Conservation (phyloP, 1,284 basidiomycete species). For the Coriolopsis trogii region DNA sequence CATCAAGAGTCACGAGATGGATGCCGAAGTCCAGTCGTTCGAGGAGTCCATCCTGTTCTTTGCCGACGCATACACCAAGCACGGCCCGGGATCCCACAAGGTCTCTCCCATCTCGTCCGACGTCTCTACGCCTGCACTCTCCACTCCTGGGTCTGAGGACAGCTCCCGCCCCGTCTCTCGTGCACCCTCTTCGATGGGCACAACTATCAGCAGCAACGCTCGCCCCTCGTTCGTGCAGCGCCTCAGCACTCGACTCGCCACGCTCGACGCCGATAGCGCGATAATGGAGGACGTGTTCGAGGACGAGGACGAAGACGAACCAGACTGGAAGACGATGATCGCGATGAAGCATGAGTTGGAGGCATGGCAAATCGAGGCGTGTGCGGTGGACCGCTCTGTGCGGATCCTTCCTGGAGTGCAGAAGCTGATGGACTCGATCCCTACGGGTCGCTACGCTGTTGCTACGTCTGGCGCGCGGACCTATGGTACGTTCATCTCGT, state of each 20-base stretch:
- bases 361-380: slow-evolving; percentile 63
- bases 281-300: slow-evolving; percentile 39
- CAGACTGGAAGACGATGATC: slow-evolving; percentile 28
- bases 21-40: slow-evolving; percentile 65
- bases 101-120: slow-evolving; percentile 30
- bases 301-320: slow-evolving; percentile 35
- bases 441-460: slow-evolving; percentile 69
- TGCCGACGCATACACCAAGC: slow-evolving; percentile 63
- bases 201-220: too few relatives aligned
- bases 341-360: slow-evolving; percentile 39
- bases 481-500: slow-evolving; percentile 47
- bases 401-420: slow-evolving; percentile 76
- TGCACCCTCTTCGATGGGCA: slow-evolving; percentile 33
- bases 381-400: slow-evolving; percentile 66
- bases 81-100: slow-evolving; percentile 41
- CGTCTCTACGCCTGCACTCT: slow-evolving; percentile 28
- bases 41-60: slow-evolving; percentile 73
- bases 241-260: slow-evolving; percentile 49
- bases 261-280: slow-evolving; percentile 37
- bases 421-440: slow-evolving; percentile 68
- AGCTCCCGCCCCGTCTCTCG: slow-evolving; percentile 40
- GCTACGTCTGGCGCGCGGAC: slow-evolving; percentile 79
- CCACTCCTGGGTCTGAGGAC: slow-evolving; percentile 44
- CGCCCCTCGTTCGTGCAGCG: slow-evolving; percentile 53
- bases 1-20: slow-evolving; percentile 61